Conservation (phyloP, 1,139 yeast species). For the Hanseniaspora uvarum region DNA sequence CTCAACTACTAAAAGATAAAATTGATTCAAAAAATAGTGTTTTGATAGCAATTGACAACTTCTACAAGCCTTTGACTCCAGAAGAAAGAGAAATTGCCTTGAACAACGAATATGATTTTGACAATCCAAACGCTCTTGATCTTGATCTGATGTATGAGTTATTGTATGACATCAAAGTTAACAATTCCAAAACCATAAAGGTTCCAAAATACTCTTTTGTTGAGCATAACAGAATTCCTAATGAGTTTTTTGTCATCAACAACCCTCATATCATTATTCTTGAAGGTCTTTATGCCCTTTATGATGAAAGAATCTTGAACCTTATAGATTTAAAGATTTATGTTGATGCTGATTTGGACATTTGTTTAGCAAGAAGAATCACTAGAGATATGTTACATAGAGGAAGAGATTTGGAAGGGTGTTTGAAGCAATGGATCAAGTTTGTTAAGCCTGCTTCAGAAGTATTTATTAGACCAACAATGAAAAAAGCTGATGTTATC, state of each 20-base stretch:
- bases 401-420: constrained; percentile 74
- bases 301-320: constrained; percentile 56
- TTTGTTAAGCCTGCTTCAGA: constrained; percentile 92
- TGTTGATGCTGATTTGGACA: constrained; percentile 88
- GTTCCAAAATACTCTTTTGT: constrained; percentile 82
- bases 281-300: constrained; percentile 83
- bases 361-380: constrained; percentile 79
- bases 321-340: constrained; percentile 79
- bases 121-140: constrained; percentile 73
- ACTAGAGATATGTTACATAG: constrained; percentile 77
- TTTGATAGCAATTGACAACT: constrained; percentile 80
- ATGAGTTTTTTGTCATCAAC: constrained; percentile 61
- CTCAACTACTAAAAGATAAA: constrained; percentile 67
- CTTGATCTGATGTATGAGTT: constrained; percentile 58
- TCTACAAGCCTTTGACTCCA: constrained; percentile 59
- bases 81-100: constrained; percentile 60
- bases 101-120: constrained; percentile 65
- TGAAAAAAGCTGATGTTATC: constrained; percentile 71
- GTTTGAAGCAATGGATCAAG: constrained; percentile 76
- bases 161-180: constrained; percentile 53
- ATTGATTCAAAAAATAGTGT: constrained; percentile 93
- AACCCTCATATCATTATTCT: constrained; percentile 90
- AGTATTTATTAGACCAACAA: constrained; percentile 62
- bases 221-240: constrained; percentile 57
- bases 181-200: constrained; percentile 44